Evolutionary conservation across 106 monocot species (phyloP).

Genomic region (Allium fistulosum): DNA sequence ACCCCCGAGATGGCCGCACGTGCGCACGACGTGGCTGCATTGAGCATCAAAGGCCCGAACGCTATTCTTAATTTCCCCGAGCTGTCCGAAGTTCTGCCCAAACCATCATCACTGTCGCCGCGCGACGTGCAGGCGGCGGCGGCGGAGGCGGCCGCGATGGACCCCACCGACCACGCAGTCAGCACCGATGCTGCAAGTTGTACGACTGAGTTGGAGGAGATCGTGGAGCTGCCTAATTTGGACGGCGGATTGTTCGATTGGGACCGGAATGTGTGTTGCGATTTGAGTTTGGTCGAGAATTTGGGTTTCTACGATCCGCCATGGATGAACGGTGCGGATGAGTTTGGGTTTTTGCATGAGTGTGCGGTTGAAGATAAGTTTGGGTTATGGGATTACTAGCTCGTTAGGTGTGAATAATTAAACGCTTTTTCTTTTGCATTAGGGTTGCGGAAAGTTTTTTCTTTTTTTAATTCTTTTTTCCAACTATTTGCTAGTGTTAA

Average conservation of each 20-base stretch:
- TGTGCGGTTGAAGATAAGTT: not conserved
- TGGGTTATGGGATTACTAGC: constrained; percentile 1
- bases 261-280: constrained; percentile 2
- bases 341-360: not conserved
- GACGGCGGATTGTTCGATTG: not conserved
- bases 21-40: constrained; percentile 44
- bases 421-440: too few relatives aligned
- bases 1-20: constrained; percentile 61
- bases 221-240: constrained; percentile 6
- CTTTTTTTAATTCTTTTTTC: too few relatives aligned
- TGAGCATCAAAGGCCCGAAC: constrained; percentile 36
- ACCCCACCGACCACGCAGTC: constrained; percentile 11
- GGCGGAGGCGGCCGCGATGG: constrained; percentile 63
- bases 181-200: not conserved
- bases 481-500: too few relatives aligned
- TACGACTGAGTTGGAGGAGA: constrained; percentile 7
- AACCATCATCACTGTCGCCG: constrained; percentile 27
- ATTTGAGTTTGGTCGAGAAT: not conserved
- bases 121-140: constrained; percentile 67
- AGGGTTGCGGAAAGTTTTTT: too few relatives aligned
- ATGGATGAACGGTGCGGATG: constrained; percentile 8
- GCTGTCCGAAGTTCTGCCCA: constrained; percentile 28
- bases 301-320: constrained; percentile 1
- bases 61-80: constrained; percentile 49
- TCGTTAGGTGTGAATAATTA: not conserved